Evolutionary conservation across 2,329 filamentous ascomycete species (phyloP).

Genomic region (Lojkania enalia): DNA sequence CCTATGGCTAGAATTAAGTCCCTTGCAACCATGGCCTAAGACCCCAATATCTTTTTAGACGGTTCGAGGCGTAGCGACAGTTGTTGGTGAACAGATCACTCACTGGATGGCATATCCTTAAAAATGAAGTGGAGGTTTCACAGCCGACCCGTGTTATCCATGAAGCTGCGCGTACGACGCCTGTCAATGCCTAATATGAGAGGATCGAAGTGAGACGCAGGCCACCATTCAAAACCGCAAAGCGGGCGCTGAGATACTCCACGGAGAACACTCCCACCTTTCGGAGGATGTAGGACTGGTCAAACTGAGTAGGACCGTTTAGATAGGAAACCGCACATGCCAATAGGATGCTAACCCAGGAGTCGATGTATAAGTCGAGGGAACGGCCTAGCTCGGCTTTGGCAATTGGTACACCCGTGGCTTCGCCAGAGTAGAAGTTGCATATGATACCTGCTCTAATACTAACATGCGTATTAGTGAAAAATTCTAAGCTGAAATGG

Average conservation of each 20-base stretch:
- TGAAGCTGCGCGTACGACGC: slow-evolving; percentile 44
- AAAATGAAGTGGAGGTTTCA: slow-evolving; percentile 56
- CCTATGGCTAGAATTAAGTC: slow-evolving; percentile 55
- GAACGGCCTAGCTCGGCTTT: slow-evolving; percentile 42
- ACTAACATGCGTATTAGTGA: slow-evolving; percentile 35
- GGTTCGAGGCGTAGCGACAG: slow-evolving; percentile 37
- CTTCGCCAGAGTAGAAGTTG: slow-evolving; percentile 28
- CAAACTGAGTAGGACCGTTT: slow-evolving; percentile 39
- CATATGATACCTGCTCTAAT: slow-evolving; percentile 53
- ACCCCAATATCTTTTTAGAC: slow-evolving; percentile 35
- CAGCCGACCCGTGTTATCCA: slow-evolving; percentile 47
- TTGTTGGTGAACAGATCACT: slow-evolving; percentile 51
- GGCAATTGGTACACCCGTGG: slow-evolving; percentile 45
- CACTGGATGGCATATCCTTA: slow-evolving; percentile 51
- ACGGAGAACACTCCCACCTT: slow-evolving; percentile 36
- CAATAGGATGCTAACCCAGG: slow-evolving; percentile 25
- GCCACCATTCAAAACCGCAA: slow-evolving; percentile 54
- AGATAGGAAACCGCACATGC: slow-evolving; percentile 30
- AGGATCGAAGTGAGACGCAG: slow-evolving; percentile 55
- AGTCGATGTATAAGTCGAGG: slow-evolving; percentile 53
- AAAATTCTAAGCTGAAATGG: too few relatives aligned
- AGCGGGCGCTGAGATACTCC: slow-evolving; percentile 35
- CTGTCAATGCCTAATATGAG: slow-evolving; percentile 49
- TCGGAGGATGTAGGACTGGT: slow-evolving; percentile 35
- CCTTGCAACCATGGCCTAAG: slow-evolving; percentile 47